Conservation (phyloP, 345 rosid species). For the Murraya koenigii region DNA sequence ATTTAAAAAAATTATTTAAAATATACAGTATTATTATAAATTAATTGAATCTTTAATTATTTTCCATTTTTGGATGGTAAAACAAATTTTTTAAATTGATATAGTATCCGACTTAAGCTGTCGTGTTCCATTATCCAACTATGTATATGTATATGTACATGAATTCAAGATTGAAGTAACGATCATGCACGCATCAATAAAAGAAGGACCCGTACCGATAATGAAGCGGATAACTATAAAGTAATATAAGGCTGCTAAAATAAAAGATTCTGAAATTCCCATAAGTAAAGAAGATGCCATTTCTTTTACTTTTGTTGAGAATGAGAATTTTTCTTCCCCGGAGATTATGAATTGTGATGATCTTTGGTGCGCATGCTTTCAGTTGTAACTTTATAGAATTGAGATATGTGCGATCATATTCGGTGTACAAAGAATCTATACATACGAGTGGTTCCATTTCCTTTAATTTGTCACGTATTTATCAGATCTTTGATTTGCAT, state of each 20-base stretch:
- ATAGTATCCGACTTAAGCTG: too few species aligned
- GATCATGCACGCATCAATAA: neutral
- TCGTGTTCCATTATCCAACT: too few species aligned
- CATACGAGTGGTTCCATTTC: neutral
- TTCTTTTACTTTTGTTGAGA: neutral
- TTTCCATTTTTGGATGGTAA: too few species aligned
- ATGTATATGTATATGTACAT: too few species aligned
- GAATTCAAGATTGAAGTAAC: neutral
- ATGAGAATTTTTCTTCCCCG: conserved; percentile 8
- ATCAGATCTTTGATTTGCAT: neutral
- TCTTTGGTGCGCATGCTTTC: neutral
- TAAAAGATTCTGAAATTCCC: neutral
- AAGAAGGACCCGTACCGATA: neutral
- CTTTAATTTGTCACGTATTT: neutral
- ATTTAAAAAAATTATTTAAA: too few species aligned
- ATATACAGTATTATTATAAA: too few species aligned
- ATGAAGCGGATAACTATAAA: neutral
- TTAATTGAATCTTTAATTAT: neutral
- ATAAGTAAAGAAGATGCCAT: neutral
- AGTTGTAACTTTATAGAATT: neutral
- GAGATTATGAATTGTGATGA: neutral
- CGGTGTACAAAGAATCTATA: too few species aligned
- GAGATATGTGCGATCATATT: neutral
- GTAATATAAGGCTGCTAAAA: neutral
- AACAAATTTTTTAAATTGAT: too few species aligned